Evolutionary conservation across 2,329 filamentous ascomycete genomes (phyloP).

Genomic region (Coniochaeta hoffmannii): DNA sequence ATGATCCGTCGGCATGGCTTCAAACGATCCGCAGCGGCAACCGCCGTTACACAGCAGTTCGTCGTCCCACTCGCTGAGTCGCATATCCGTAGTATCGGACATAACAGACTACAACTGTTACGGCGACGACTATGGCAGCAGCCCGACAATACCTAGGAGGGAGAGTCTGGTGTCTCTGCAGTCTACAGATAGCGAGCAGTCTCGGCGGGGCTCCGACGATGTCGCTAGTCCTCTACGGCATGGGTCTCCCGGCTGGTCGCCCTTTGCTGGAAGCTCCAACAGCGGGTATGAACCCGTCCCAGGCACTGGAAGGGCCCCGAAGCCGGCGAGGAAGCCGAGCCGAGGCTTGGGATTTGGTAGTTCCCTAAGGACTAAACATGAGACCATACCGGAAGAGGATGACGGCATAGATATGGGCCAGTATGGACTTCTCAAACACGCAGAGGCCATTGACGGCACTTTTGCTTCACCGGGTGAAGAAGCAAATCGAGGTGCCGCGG

Average conservation of each 20-base stretch:
- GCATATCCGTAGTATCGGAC: constrained; percentile 22
- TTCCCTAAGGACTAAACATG: constrained; percentile 15
- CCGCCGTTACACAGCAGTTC: constrained; percentile 12
- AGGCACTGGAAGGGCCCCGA: background rate
- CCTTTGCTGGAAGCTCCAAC: constrained; percentile 5
- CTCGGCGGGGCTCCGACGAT: constrained; percentile 3
- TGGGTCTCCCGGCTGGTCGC: constrained; percentile 10
- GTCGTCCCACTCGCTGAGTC: constrained; percentile 13
- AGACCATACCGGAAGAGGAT: constrained; percentile 29
- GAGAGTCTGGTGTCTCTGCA: constrained; percentile 33
- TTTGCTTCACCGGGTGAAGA: constrained; percentile 19
- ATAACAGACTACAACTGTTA: constrained; percentile 38
- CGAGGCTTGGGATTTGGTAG: constrained; percentile 8
- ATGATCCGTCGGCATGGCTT: background rate
- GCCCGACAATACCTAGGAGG: constrained; percentile 17
- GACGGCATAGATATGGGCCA: constrained; percentile 31
- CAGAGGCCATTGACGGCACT: constrained; percentile 28
- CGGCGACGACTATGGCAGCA: constrained; percentile 38
- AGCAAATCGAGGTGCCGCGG: constrained; percentile 11
- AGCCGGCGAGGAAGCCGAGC: constrained; percentile 5
- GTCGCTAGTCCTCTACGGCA: constrained; percentile 14
- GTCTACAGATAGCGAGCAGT: constrained; percentile 15
- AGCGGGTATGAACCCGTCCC: constrained; percentile 14
- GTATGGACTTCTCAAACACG: constrained; percentile 32
- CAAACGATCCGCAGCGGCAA: constrained; percentile 5